A percentile compares a stretch with the other conserved stretches of the same genome.
These are phyloP conservation scores for Solanum chacoense DNA, from an alignment of 305 asterid species.

Conservation along the genomic window DNA sequence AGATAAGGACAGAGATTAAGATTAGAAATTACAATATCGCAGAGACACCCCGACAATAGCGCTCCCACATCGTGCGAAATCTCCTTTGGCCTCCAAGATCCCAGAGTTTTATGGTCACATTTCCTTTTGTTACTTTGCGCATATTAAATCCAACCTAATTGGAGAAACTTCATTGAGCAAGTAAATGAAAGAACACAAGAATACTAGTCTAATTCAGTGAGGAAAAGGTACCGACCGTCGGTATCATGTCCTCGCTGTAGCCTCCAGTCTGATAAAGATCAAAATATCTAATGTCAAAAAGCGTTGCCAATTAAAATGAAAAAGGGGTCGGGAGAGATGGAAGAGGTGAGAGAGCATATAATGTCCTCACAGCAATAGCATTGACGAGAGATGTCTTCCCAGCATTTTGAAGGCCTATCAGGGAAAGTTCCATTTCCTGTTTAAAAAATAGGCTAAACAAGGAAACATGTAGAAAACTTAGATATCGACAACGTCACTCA, in stretches of 20 bases:
- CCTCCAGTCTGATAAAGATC: conserved; percentile 74
- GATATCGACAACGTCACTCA: background rate
- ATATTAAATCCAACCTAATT: conserved; percentile 83
- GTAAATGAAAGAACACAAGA: background rate
- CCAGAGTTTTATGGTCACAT: conserved; percentile 83
- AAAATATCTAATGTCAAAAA: conserved; percentile 1
- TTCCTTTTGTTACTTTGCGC: conserved; percentile 95
- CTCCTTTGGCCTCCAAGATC: conserved; percentile 93
- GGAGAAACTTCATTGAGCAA: background rate
- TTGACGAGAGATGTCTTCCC: conserved; percentile 93
- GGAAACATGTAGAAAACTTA: background rate
- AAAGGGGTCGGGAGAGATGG: background rate
- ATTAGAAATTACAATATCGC: conserved; percentile 57
- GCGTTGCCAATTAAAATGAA: background rate
- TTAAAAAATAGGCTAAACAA: conserved; percentile 70
- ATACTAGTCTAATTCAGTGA: background rate
- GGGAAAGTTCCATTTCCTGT: conserved; percentile 94
- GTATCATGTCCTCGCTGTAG: conserved; percentile 91
- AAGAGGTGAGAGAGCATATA: background rate
- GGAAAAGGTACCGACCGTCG: conserved; percentile 56
- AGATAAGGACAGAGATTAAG: background rate
- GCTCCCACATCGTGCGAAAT: conserved; percentile 95
- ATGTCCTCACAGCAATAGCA: conserved; percentile 64
- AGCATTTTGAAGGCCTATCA: conserved; percentile 82
- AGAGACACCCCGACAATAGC: conserved; percentile 88